phyloP scores from a whole-genome alignment of 2,329 filamentous ascomycete genomes.

The Fusarium equiseti region DNA sequence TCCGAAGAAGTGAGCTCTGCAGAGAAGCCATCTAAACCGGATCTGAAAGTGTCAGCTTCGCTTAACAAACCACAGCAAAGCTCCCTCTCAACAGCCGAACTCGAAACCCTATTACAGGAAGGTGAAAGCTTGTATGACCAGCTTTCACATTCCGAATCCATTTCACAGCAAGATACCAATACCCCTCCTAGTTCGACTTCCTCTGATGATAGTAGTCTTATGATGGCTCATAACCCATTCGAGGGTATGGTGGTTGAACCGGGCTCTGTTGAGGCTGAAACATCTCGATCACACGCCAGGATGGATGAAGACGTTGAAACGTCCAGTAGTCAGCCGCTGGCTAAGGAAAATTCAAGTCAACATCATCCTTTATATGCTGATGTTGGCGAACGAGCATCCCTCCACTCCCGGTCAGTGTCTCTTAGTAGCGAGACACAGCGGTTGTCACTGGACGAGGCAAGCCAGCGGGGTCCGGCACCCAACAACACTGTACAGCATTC shows the following conservation, averaged over 20 bases:
- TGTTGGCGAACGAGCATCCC: neutral
- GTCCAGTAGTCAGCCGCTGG: neutral
- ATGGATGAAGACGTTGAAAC: neutral
- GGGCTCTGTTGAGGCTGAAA: neutral
- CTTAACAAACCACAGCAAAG: neutral
- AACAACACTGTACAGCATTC: neutral
- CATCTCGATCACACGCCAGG: neutral
- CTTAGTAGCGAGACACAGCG: neutral
- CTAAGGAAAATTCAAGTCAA: neutral
- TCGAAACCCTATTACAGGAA: neutral
- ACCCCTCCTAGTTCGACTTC: neutral
- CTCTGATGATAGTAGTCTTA: neutral
- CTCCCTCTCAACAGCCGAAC: neutral
- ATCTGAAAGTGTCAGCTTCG: neutral
- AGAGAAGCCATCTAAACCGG: neutral
- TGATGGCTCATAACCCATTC: neutral
- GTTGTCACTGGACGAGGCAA: neutral
- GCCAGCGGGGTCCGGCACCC: neutral
- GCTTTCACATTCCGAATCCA: slow-evolving; percentile 5
- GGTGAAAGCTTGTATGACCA: slow-evolving; percentile 2
- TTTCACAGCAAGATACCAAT: no score
- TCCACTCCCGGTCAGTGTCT: neutral
- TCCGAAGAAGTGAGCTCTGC: neutral
- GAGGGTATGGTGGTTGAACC: neutral
- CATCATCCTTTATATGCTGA: neutral